phyloP scores from a whole-genome alignment of 176 grass and related monocot genomes.

The Carex kokanica region DNA sequence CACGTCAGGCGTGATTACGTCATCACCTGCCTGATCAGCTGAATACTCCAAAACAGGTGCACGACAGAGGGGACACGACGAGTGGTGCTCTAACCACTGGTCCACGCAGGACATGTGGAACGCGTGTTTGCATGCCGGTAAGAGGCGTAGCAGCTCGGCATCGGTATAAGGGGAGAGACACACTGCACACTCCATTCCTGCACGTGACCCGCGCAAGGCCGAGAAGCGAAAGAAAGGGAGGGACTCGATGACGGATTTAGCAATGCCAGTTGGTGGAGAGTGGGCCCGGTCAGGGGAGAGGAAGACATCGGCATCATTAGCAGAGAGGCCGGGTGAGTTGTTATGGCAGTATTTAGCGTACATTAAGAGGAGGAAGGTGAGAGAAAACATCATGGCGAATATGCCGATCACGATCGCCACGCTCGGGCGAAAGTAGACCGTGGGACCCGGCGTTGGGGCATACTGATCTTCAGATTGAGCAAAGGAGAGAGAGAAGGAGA shows the following conservation, averaged over 20 bases:
- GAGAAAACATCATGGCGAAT: constrained; percentile 81
- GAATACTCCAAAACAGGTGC: constrained; percentile 32
- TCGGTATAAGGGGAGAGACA: constrained; percentile 76
- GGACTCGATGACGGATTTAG: constrained; percentile 55
- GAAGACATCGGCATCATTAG: neutral
- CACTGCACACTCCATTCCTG: constrained; percentile 80
- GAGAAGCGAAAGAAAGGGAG: constrained; percentile 90
- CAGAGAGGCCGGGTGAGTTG: neutral
- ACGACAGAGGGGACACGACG: constrained; percentile 89
- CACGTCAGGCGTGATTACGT: constrained; percentile 17
- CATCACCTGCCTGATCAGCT: constrained; percentile 16
- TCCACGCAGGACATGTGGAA: constrained; percentile 84
- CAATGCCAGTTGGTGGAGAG: constrained; percentile 27
- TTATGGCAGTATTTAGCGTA: constrained; percentile 91
- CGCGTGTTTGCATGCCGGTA: constrained; percentile 75
- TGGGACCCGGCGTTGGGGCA: constrained; percentile 20
- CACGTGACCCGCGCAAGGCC: constrained; percentile 48
- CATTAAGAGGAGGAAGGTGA: constrained; percentile 79
- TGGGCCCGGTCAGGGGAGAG: neutral
- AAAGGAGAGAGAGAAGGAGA: neutral
- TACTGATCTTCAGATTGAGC: neutral
- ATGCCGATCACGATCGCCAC: constrained; percentile 83
- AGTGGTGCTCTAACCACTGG: constrained; percentile 61
- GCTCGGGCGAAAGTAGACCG: constrained; percentile 60
- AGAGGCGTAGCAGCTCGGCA: constrained; percentile 70